A percentile compares a stretch with the other conserved stretches of the same genome.
These are phyloP conservation scores for Ustulina deusta DNA, from an alignment of 2,329 filamentous ascomycete genomes.

Conservation along the genomic window DNA sequence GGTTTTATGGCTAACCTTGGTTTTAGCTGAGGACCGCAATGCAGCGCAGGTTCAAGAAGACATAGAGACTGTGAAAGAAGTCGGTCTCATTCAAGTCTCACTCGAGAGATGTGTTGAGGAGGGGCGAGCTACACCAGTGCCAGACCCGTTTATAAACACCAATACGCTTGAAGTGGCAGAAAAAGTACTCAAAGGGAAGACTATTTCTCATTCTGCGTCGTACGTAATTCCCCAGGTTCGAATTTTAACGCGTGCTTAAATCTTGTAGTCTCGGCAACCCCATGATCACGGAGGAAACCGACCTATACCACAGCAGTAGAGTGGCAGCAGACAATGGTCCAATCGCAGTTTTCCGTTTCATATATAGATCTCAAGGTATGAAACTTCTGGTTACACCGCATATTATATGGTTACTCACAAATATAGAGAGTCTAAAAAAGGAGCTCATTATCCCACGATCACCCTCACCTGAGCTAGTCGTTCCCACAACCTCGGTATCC, in stretches of 20 bases:
- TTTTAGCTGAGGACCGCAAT: slow-evolving; percentile 42
- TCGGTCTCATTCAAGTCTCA: slow-evolving; percentile 47
- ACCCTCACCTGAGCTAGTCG: slow-evolving; percentile 34
- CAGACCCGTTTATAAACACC: not conserved
- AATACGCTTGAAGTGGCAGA: slow-evolving; percentile 45
- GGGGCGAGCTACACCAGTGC: not conserved
- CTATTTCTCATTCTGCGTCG: slow-evolving; percentile 50
- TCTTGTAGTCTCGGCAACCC: slow-evolving; percentile 6
- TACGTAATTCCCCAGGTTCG: slow-evolving; percentile 35
- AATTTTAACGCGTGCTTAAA: slow-evolving; percentile 9
- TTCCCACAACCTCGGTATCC: slow-evolving; percentile 11
- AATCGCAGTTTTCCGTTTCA: slow-evolving; percentile 49
- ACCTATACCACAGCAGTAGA: not conserved
- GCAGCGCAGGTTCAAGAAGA: slow-evolving; percentile 41
- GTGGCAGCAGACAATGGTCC: slow-evolving; percentile 35
- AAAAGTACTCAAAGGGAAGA: slow-evolving; percentile 50
- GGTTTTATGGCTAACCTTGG: not conserved
- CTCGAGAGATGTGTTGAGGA: slow-evolving; percentile 30
- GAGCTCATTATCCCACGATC: slow-evolving; percentile 50
- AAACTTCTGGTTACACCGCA: not conserved
- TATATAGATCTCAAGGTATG: slow-evolving; percentile 51
- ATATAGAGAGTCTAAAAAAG: slow-evolving; percentile 48
- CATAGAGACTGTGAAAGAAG: slow-evolving; percentile 38
- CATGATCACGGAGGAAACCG: too few species aligned
- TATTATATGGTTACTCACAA: not conserved